Percentiles rank a stretch among this genome's conserved stretches.
Evolutionary conservation across 306 rosid genomes (phyloP).

Genomic region (peach (Prunus persica)): Prunus_persica_NCBIv2 NC_034009.1:10362501-10363000

Average conservation of each 20-base stretch:
- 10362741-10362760: conserved; percentile 8
- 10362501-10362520: neutral
- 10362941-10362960: conserved; percentile 96
- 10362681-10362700: conserved; percentile 50
- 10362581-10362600: conserved; percentile 81
- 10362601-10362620: conserved; percentile 76
- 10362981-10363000: conserved; percentile 81
- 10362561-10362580: conserved; percentile 68
- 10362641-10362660: conserved; percentile 64
- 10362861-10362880: conserved; percentile 39
- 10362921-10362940: conserved; percentile 86
- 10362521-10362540: conserved; percentile 24
- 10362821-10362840: neutral
- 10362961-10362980: conserved; percentile 93
- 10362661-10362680: conserved; percentile 74
- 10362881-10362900: conserved; percentile 82
- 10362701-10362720: conserved; percentile 19
- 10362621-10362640: conserved; percentile 70
- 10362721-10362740: neutral
- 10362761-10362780: neutral
- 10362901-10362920: conserved; percentile 84
- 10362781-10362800: neutral
- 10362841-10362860: neutral
- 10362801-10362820: neutral
- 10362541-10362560: conserved; percentile 80